Evolutionary conservation across 805 yeast genomes (phyloP), one percentile per base, ranked within the genome.

Genomic region (Candida silvatica): DNA sequence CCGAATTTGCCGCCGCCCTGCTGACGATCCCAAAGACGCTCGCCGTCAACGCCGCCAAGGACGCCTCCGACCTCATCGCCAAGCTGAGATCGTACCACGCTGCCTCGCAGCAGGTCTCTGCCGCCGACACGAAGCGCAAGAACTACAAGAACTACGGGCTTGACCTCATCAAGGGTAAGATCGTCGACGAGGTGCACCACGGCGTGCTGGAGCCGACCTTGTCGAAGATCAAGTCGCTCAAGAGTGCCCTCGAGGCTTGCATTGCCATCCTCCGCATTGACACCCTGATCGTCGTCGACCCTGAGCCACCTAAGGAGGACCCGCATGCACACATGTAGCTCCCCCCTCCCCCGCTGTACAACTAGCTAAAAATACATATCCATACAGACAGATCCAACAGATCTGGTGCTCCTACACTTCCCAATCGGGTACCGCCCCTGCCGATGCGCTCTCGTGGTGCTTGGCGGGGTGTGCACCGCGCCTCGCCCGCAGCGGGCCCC

Each of bases 1-100:
- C 97, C 1, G 98, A 90, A 64, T 92, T 92, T 67, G 97, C 98
- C 25, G 71, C 72, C 44, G 88, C 97, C 1, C 66, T 92, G 47
- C 69, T 92, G 38, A 72, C 87, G 15, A 90, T 92, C 47, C 99
- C 99, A 58, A 92, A 90, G 71, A 92, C 97, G 2, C 65, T 92
- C 49, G 97, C 97, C 2, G 87, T 84, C 24, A 92, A 92, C 55
- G 98, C 98, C 6, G 99, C 97, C 29, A 92, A 90, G 61, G 99
- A 92, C 61, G 78, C 97, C 1, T 77, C 90, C 22, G 99, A 94
- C 44, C 72, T 92, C 46, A 86, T 92, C 44, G 94, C 98, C 40
- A 92, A 88, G 62, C 70, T 92, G 51, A 80, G 99, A 61, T 82
- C 97, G 2, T 90, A 90, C 58, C 99, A 92, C 57, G 88, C 97